Conservation (phyloP, 2,329 filamentous ascomycete genomes). For the Sphaceloma murrayae region DNA sequence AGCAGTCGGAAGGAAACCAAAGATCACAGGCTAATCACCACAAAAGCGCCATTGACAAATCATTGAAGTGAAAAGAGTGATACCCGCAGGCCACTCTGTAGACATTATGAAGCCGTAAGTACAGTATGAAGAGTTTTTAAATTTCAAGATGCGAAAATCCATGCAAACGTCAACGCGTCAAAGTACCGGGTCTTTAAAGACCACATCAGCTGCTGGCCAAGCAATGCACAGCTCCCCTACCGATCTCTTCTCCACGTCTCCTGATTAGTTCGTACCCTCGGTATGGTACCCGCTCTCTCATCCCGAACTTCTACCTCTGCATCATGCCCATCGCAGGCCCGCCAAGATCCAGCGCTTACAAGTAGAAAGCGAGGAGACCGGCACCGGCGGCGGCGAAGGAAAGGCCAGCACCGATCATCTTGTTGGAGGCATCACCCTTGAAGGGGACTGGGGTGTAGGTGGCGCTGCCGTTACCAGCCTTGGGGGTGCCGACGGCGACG, state of each 20-base stretch:
- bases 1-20: neutral
- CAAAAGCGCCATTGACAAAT: neutral
- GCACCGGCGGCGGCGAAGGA: slow-evolving; percentile 16
- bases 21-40: slow-evolving; percentile 1
- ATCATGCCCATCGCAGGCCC: neutral
- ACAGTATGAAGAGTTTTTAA: slow-evolving; percentile 7
- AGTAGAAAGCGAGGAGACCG: slow-evolving; percentile 9
- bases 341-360: neutral
- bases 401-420: slow-evolving; percentile 15
- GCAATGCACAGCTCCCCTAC: no score
- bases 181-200: no score
- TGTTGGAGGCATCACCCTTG: slow-evolving; percentile 15
- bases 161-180: slow-evolving; percentile 5
- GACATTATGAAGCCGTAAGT: slow-evolving; percentile 9
- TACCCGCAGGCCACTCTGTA: slow-evolving; percentile 10
- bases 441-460: slow-evolving; percentile 11
- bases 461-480: neutral
- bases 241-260: no score
- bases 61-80: slow-evolving; percentile 9
- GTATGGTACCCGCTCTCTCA: slow-evolving; percentile 6
- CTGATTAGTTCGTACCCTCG: no score
- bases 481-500: slow-evolving; percentile 2
- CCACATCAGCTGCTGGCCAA: no score
- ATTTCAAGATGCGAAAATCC: slow-evolving; percentile 3
- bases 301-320: neutral